Percentiles rank a stretch among this genome's conserved stretches.
phyloP scores from a whole-genome alignment of 1,284 basidiomycete species.

The Anthracocystis walkeri region DNA sequence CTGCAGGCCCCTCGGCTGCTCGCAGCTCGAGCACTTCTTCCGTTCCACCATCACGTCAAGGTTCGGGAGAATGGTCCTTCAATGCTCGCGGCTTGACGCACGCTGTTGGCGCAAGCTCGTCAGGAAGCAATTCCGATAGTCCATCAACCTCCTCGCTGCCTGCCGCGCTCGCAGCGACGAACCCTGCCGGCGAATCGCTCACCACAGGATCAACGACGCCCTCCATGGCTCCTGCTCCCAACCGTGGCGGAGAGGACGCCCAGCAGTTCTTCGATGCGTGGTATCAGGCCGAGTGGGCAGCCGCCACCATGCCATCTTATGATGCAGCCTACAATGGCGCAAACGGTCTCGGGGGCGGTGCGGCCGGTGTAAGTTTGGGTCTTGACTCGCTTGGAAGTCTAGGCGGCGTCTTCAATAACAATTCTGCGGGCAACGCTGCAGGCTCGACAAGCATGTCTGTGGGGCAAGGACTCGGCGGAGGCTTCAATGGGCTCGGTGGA shows the following conservation, averaged over 20 bases:
- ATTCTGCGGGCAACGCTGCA: background rate
- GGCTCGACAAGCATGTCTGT: slow-evolving; percentile 7
- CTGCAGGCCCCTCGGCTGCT: background rate
- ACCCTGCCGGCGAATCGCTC: slow-evolving; percentile 11
- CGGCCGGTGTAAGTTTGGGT: slow-evolving; percentile 36
- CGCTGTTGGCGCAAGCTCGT: slow-evolving; percentile 26
- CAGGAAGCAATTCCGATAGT: slow-evolving; percentile 35
- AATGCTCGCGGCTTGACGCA: slow-evolving; percentile 16
- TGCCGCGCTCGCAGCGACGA: slow-evolving; percentile 8
- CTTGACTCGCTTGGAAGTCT: slow-evolving; percentile 36
- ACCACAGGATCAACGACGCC: slow-evolving; percentile 43
- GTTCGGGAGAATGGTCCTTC: slow-evolving; percentile 44
- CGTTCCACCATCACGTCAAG: slow-evolving; percentile 22
- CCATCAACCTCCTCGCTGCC: slow-evolving; percentile 35
- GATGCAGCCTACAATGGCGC: slow-evolving; percentile 45
- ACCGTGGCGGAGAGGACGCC: slow-evolving; percentile 48
- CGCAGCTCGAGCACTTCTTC: slow-evolving; percentile 11
- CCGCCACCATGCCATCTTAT: slow-evolving; percentile 50
- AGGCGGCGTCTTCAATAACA: slow-evolving; percentile 19
- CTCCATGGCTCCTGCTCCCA: slow-evolving; percentile 13
- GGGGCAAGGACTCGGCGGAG: slow-evolving; percentile 38
- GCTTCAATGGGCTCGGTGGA: slow-evolving; percentile 40
- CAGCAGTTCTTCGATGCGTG: slow-evolving; percentile 55
- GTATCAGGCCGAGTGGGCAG: slow-evolving; percentile 57
- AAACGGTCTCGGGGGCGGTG: slow-evolving; percentile 33